A percentile compares a stretch with the other conserved stretches of the same genome.
Evolutionary conservation across 108 stramenopile genomes (phyloP).

Genomic region (Hondaea fermentalgiana): DNA sequence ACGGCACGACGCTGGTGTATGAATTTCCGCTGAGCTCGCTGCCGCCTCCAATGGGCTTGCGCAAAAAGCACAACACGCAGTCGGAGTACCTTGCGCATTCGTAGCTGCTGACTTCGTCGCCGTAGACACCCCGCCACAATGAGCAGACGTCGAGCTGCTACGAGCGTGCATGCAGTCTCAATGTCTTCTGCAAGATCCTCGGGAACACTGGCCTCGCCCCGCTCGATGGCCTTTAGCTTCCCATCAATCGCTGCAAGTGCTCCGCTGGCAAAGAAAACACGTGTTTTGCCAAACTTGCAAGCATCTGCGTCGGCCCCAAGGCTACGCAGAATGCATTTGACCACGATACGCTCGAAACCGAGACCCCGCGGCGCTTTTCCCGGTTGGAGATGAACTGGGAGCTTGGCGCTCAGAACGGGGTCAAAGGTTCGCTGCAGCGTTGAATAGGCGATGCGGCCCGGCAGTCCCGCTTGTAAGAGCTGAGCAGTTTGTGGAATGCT

Average conservation of each 20-base stretch:
- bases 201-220: background rate
- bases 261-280: background rate
- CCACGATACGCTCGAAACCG: background rate
- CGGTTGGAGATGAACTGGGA: background rate
- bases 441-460: background rate
- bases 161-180: background rate
- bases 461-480: background rate
- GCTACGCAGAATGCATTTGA: background rate
- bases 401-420: background rate
- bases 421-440: background rate
- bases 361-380: background rate
- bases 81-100: background rate
- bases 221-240: background rate
- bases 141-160: background rate
- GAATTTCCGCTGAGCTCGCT: background rate
- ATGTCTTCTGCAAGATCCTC: background rate
- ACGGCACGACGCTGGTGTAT: background rate
- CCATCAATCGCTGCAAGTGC: background rate
- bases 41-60: background rate
- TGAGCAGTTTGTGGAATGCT: slow-evolving; percentile 14
- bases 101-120: background rate
- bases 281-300: background rate
- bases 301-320: background rate
- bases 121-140: background rate
- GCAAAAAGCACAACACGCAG: background rate